Evolutionary conservation across 805 yeast species (phyloP).

Genomic region (Isabelozyma gotoi): DNA sequence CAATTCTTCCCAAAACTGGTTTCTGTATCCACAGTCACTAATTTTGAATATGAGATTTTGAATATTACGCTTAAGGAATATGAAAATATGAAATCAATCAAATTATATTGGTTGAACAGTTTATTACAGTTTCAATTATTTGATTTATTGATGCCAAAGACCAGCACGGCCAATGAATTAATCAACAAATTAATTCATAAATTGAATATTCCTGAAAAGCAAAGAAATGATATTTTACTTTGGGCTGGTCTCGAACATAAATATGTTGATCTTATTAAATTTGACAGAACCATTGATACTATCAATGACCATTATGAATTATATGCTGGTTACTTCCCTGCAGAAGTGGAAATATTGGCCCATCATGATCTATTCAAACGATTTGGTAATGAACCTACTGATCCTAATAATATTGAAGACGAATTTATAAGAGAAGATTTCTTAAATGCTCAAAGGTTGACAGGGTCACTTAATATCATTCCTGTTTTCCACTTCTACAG

Average conservation of each 20-base stretch:
- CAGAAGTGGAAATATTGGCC: slow-evolving; percentile 38
- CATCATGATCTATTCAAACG: slow-evolving; percentile 34
- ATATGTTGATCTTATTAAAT: slow-evolving; percentile 36
- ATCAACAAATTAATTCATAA: slow-evolving; percentile 56
- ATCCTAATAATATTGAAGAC: slow-evolving; percentile 23
- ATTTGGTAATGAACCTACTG: slow-evolving; percentile 17
- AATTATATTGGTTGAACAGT: slow-evolving; percentile 69
- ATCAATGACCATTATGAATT: slow-evolving; percentile 35
- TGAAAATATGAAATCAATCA: slow-evolving; percentile 70
- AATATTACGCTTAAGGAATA: slow-evolving; percentile 72
- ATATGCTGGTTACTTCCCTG: slow-evolving; percentile 43
- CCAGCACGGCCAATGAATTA: slow-evolving; percentile 53
- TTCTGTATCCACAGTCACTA: slow-evolving; percentile 42
- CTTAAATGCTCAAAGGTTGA: slow-evolving; percentile 19
- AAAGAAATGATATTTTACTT: slow-evolving; percentile 46
- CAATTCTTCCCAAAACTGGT: slow-evolving; percentile 42
- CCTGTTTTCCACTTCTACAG: slow-evolving; percentile 78
- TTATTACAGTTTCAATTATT: slow-evolving; percentile 66
- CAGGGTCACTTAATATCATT: slow-evolving; percentile 43
- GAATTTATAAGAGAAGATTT: slow-evolving; percentile 24
- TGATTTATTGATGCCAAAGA: slow-evolving; percentile 68
- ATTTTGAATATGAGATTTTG: slow-evolving; percentile 73
- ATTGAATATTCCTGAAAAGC: slow-evolving; percentile 49
- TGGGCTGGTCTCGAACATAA: slow-evolving; percentile 54
- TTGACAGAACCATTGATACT: slow-evolving; percentile 33